Conservation (phyloP, 768 basidiomycete species). For the Boletellus ananiceps region DNA sequence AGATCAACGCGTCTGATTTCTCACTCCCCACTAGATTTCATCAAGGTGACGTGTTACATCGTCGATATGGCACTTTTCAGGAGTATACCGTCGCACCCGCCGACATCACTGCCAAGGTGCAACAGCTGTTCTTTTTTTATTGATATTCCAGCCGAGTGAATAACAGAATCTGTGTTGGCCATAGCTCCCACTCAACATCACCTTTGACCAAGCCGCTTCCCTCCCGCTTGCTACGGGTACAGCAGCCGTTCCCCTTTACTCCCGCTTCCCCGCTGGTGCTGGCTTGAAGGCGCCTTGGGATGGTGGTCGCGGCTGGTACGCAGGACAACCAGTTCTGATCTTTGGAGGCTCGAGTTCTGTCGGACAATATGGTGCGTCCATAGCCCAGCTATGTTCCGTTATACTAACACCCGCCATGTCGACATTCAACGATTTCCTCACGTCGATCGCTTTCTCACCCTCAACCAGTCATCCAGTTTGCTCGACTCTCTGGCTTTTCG, state of each 20-base stretch:
- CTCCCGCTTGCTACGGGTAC: constrained; percentile 32
- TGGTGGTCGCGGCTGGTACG: constrained; percentile 26
- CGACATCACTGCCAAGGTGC: constrained; percentile 19
- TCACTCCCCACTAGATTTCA: constrained; percentile 21
- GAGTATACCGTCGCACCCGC: constrained; percentile 23
- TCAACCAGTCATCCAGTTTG: constrained; percentile 34
- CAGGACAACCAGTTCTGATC: constrained; percentile 33
- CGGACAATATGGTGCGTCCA: constrained; percentile 34
- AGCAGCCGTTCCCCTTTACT: constrained; percentile 32
- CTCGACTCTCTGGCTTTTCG: constrained; percentile 32
- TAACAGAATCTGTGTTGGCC: constrained; percentile 13
- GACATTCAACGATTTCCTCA: no score
- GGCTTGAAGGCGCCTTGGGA: constrained; percentile 34
- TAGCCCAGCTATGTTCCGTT: background rate
- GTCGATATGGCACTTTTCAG: constrained; percentile 23
- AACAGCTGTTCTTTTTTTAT: background rate
- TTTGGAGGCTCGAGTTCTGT: constrained; percentile 36
- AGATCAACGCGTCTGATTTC: background rate
- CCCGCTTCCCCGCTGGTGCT: constrained; percentile 21
- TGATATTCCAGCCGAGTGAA: background rate
- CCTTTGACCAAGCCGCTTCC: constrained; percentile 38
- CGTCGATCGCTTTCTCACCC: no score
- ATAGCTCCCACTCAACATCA: constrained; percentile 35
- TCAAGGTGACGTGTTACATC: constrained; percentile 1
- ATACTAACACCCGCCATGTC: no score